Evolutionary conservation across 768 basidiomycete genomes (phyloP), one percentile per base, ranked within the genome.

Genomic region (Hortiboletus campestris): DNA sequence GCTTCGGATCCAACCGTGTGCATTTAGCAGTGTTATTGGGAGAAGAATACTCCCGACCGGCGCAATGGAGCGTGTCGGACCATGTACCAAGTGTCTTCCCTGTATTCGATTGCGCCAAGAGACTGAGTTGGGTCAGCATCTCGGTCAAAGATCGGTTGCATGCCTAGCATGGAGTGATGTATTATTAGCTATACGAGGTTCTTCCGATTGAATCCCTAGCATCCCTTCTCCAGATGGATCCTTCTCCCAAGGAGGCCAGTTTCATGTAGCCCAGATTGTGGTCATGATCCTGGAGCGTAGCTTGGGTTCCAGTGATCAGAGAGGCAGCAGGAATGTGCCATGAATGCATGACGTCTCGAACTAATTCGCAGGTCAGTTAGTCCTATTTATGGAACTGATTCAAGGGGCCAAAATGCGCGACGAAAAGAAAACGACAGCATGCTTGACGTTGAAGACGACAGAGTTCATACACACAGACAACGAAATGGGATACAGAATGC

Each of bases 1-100:
- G 65, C 70, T 14, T 68, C 51, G 46, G 70, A 71, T 48, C 70
- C 70, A 35, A 70, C 68, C 12, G 71, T 72, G 31, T 71, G 70
- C 43, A 50, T 70, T 5, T 73, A 53, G 48, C 46, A 34, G 46
- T 12, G 48, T 19, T 43, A 12, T 16, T 35, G 29, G 45, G 36
- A 49, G 39, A 51, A 35, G 35, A 51, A 41, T 32, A 16, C 17
- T 19, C 34, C 35, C 45, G 38, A 41, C 20, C n/a, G 32, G 44
- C 32, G 29, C 36, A 41, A n/a, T 50, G 44, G 31, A 10, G 20
- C 41, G 13, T n/a, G 36, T 44, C 34, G 36, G 56, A 48, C 45
- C 31, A 35, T 52, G 42, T 20, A 32, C 34, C 19, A 39, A 42
- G 34, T 35, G 34, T 16, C 42, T 50, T 46, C 19, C 40, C 20